Evolutionary conservation across 805 yeast species (phyloP), one percentile per base, ranked within the genome.

Genomic region (Metschnikowia corniflorae): DNA sequence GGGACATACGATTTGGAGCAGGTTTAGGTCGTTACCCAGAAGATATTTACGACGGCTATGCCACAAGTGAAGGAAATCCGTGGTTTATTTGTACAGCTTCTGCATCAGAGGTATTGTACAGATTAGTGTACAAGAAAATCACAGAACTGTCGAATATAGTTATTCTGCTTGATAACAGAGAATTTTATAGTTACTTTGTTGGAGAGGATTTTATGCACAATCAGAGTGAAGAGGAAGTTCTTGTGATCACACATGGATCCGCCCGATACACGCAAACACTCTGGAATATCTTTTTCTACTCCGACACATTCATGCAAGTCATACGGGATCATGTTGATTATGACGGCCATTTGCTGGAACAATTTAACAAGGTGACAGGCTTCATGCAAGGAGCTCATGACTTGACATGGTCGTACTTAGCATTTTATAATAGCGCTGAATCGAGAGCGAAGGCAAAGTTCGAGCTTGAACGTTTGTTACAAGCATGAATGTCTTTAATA

Each of bases 11-110:
- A 25, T 50, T 60, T 3, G 84, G 83, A 3, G 80, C 81, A 33
- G 95, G 83, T 0, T 60, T 89, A 35, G 97, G 97, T 3, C 71
- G 97, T 54, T 89, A 89, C 54, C 96, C 97, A 1, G 97, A 89
- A 54, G 97, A 89, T 60, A 57, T 82, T 7, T 89, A 89, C 58
- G 82, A 89, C 57, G 96, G 96, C 0, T 63, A 68, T 42, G 79
- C 78, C 0, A 65, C 73, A 0, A 69, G 81, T 21, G 86, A 81
- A 50, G 97, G 96, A 3, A 88, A 89, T 53, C 97, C 97, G 5
- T 89, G 97, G 97, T 87, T 88, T 54, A 73, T 89, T 40, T 65
- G 85, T 3, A 84, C 91, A 1, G 75, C 83, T 0, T 68, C 83
- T 3, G 86, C 86, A 2, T 65, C 86, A 5, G 86, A 82, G 54